Base-by-base conservation (phyloP, 352 stramenopile genomes). In the Phytophthora cryptogea region DNA sequence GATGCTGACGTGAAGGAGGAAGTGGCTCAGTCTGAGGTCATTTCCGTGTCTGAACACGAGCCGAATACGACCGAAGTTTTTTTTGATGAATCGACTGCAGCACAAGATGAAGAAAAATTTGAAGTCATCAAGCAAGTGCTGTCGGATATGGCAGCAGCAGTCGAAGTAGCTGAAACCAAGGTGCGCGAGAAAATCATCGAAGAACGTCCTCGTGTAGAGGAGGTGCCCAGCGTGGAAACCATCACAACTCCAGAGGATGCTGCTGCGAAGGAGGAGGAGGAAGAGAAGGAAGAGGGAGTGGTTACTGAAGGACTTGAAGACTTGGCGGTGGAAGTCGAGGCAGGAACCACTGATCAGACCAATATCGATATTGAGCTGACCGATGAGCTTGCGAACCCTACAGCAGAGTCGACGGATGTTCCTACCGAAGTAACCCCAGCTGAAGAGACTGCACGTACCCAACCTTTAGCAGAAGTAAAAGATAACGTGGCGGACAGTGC, bases 321-420 rank as follows among this genome's bases (percentile, higher is more conserved):
- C 10, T 0, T 33, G 27, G 20, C 7, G 13, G 4, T 50, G 9
- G 47, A 65, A 54, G n/a, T 27, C 11, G 50, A 57, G 16, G 49
- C n/a, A 2, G 50, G 62, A 17, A 20, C 23, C 9, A 36, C 59
- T 36, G 43, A 54, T 11, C 33, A 67, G 41, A 23, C 14, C 7
- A 63, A 65, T 16, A 23, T 66, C 30, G 39, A 70, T 44, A 31
- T 66, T 17, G 47, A 58, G 51, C 31, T 68, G 16, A 61, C 36
- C 14, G 36, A 59, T 27, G 51, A 44, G 4, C 2, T 26, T 36
- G 53, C 35, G 20, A 16, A n/a, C 8, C 13, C 20, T 10, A 35
- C 17, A 16, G 13, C 26, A 11, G 33, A 36, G 5, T 2, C 31
- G n/a, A 39, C 35, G 2, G 49, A 60, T 44, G 17, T 7, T 9